Evolutionary conservation across 768 basidiomycete species (phyloP).

Genomic region (Tricholoma sp.): DNA sequence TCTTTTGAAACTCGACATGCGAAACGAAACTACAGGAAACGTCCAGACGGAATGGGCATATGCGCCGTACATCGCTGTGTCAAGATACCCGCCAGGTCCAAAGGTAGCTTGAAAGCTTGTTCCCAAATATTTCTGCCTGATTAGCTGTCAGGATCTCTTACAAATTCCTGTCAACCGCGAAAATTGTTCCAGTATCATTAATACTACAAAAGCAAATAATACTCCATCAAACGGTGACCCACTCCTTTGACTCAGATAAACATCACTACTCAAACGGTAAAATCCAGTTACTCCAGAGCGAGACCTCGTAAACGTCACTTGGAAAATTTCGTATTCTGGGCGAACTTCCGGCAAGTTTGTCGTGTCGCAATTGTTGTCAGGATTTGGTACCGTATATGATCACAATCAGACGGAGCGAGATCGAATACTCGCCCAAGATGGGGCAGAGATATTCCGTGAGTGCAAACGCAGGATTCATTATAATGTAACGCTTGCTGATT

Average conservation of each 20-base stretch:
- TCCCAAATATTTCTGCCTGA: neutral
- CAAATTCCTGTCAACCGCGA: constrained; percentile 28
- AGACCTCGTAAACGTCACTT: constrained; percentile 26
- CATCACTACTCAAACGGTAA: neutral
- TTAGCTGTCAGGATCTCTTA: constrained; percentile 22
- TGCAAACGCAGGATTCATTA: neutral
- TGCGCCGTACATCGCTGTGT: constrained; percentile 15
- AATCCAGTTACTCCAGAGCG: constrained; percentile 9
- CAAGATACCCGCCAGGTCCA: constrained; percentile 21
- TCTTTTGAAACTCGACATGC: constrained; percentile 5
- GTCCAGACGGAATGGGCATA: constrained; percentile 10
- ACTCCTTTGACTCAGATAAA: neutral
- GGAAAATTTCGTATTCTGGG: constrained; percentile 28
- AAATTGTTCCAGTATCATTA: constrained; percentile 11
- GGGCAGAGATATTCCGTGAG: constrained; percentile 23
- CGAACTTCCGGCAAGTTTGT: constrained; percentile 18
- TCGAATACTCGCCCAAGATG: constrained; percentile 16
- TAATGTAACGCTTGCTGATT: neutral
- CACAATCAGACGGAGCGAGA: constrained; percentile 15
- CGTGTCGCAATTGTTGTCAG: constrained; percentile 12
- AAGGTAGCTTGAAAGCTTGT: constrained; percentile 13
- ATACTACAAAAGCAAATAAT: neutral
- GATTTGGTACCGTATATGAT: constrained; percentile 10
- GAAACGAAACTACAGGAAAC: constrained; percentile 4
- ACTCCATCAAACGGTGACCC: neutral